phyloP scores from a whole-genome alignment of 2,329 filamentous ascomycete species.

The Hymenoscyphus repandus region DNA sequence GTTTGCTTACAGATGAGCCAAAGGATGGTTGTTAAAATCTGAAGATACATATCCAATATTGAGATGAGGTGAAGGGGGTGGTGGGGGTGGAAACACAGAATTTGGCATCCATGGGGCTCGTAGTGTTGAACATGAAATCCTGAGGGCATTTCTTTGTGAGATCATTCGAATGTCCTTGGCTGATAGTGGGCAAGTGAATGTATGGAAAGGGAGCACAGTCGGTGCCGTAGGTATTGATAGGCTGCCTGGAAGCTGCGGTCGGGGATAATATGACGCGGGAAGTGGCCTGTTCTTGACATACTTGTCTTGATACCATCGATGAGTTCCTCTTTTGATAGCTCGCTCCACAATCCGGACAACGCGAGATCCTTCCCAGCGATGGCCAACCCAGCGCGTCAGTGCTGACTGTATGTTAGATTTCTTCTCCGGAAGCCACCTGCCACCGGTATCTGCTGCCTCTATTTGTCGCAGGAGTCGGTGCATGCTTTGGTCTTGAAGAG shows the following conservation, averaged over 20 bases:
- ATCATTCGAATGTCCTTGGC: constrained; percentile 90
- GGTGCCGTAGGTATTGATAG: constrained; percentile 81
- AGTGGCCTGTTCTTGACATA: constrained; percentile 59
- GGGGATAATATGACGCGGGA: constrained; percentile 54
- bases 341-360: constrained; percentile 81
- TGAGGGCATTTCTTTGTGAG: constrained; percentile 87
- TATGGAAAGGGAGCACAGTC: constrained; percentile 94
- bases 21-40: constrained; percentile 96
- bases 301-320: constrained; percentile 83
- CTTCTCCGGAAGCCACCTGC: constrained; percentile 31
- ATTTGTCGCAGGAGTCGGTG: constrained; percentile 34
- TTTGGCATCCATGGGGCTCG: constrained; percentile 79
- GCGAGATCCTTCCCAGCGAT: constrained; percentile 83
- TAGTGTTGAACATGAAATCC: constrained; percentile 87
- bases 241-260: constrained; percentile 67
- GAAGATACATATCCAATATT: constrained; percentile 95
- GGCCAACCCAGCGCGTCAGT: constrained; percentile 58
- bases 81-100: constrained; percentile 78
- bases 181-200: constrained; percentile 89
- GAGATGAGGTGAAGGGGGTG: constrained; percentile 75
- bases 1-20: constrained; percentile 70
- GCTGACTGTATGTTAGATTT: constrained; percentile 31
- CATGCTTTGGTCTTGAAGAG: constrained; percentile 53
- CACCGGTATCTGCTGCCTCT: constrained; percentile 29
- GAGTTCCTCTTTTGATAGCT: constrained; percentile 68